Conservation (phyloP, 78 protist species). For the Protostelium mycophagum region DNA sequence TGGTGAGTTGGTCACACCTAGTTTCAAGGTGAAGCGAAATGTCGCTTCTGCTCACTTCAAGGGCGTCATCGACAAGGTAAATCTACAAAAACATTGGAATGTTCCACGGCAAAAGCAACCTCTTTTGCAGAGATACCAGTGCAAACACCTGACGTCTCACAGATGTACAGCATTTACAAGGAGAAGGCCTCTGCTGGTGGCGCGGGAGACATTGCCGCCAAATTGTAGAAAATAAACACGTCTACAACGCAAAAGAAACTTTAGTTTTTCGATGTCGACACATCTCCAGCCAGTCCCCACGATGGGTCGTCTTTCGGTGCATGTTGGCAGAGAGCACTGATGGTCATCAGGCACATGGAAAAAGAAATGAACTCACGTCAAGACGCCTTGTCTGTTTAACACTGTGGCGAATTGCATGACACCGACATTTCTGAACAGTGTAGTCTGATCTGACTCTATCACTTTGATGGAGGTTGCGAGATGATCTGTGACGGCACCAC, state of each 20-base stretch:
- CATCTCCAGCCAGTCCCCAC: not conserved
- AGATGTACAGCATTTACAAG: not conserved
- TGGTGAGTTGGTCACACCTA: not conserved
- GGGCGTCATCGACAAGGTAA: not conserved
- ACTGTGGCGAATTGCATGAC: not conserved
- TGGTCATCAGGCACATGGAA: not conserved
- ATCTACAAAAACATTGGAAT: no score
- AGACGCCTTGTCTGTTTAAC: not conserved
- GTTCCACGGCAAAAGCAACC: no score
- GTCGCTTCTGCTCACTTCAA: not conserved
- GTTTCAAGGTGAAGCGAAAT: not conserved
- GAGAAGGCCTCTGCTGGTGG: not conserved
- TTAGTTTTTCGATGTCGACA: no score
- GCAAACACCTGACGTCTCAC: no score
- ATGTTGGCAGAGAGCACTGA: not conserved
- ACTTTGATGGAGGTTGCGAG: not conserved
- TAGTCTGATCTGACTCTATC: not conserved
- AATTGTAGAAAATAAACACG: not conserved
- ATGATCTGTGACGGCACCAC: not conserved
- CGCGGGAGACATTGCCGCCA: not conserved
- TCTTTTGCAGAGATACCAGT: no score
- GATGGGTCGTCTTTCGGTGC: not conserved
- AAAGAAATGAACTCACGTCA: not conserved
- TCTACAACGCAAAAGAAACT: no score
- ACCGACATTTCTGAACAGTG: not conserved